Evolutionary conservation across 208 protist genomes (phyloP), one percentile per base, ranked within the genome.

Genomic region (Acanthamoeba castellanii): DNA sequence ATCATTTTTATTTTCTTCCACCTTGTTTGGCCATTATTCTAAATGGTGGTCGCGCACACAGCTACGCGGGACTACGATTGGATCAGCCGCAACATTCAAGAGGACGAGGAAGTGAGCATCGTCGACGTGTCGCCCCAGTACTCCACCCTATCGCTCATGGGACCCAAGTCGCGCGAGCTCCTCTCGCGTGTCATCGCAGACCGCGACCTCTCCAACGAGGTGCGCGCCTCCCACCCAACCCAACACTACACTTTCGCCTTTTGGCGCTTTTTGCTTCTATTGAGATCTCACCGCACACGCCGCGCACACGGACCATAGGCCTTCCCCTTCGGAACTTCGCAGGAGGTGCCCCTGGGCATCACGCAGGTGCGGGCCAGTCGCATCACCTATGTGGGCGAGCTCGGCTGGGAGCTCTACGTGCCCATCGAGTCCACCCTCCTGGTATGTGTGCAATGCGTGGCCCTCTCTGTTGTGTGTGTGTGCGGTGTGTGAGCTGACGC

Each of bases 371-470:
- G 76, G 47, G 76, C 76, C 34, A 57, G 34, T 20, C 34, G 76
- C 22, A 84, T 84, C 76, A 84, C 76, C 76, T 84, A 57, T 37
- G 76, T 84, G 37, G 76, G 76, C 34, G 76, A 84, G 76, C 47
- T 84, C 8, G 76, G 76, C 47, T 84, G 76, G 76, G 76, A 84
- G 76, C 34, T 84, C 76, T 55, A 84, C 76, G 47, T 55, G 42
- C 76, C 76, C 76, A 50, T 57, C 34, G 76, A 84, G 76, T 57
- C 42, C 16, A 32, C 42, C 9, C 42, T 84, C 25, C 9, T 30
- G 34, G 76, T 84, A 47, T 22, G 32, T 55, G 34, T 8, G 50
- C 57, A 27, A 64, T 64, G 52, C 52, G 52, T 1, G 11, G 52
- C 52, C 1, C 52, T 18, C 14, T 18, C 52, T 57, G 3, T 8